Base-by-base conservation (phyloP, 352 stramenopile genomes). In the Pythium sp. region DNA sequence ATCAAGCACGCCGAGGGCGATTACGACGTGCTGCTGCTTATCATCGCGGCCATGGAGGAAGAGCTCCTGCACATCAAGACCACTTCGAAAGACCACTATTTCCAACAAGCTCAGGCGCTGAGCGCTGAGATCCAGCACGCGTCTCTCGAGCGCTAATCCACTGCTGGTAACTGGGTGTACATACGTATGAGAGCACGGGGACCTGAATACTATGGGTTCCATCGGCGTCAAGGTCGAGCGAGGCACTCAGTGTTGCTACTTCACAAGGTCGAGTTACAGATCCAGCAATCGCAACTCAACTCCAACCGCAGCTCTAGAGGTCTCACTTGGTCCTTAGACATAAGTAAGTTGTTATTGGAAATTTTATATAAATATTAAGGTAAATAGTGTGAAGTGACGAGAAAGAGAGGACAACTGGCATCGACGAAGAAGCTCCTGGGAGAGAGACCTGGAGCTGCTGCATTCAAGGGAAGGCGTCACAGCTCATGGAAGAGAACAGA, bases 1-100 rank as follows among this genome's bases (percentile, higher is more conserved):
- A 68, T 82, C 22, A 67, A 71, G 38, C 78, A 92, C 54, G 82
- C 75, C 57, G 72, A 81, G 12, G 81, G 76, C 41, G 78, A 91
- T 70, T 91, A 87, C 56, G 82, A 92, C n/a, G 71, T 77, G 54
- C 79, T 94, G 26, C 64, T 92, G 63, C 58, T 78, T 20, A 68
- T 94, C 32, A 65, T 93, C 3, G 77, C 83, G 12, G 78, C 87
- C 11, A 79, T 94, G 73, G 87, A 94, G 51, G 87, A 94, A 68
- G 84, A 94, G 70, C 70, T 94, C 38, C 68, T 94, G 64, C 83
- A 94, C 69, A 79, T 91, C 58, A 86, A 88, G 54, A 90, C 82
- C 11, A 84, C 70, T 36, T 89, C 87, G 28, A 85, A 74, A 56
- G 73, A 89, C 56, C 78, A 90, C 64, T 94, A 92, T 64, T 73